phyloP scores from a whole-genome alignment of 2,329 filamentous ascomycete genomes.

The Dactylellina leptospora region DNA sequence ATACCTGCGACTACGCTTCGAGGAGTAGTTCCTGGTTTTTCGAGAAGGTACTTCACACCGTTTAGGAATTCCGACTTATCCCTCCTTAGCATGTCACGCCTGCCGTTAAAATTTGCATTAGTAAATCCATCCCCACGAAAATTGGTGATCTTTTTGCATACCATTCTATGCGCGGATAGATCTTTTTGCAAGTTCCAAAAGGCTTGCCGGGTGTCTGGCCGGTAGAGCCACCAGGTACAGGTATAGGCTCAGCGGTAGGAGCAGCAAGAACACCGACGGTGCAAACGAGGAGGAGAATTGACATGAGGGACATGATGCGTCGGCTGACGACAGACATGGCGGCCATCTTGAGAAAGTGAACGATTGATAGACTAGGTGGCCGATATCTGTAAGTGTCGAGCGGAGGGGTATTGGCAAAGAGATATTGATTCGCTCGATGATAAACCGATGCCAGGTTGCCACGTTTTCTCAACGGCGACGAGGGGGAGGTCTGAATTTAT shows the following conservation, averaged over 20 bases:
- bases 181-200: constrained; percentile 22
- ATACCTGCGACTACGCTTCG: constrained; percentile 57
- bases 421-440: constrained; percentile 44
- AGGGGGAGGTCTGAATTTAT: constrained; percentile 51
- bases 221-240: background rate
- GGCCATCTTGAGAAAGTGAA: constrained; percentile 44
- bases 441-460: constrained; percentile 53
- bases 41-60: constrained; percentile 60
- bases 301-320: constrained; percentile 33
- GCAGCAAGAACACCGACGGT: constrained; percentile 27
- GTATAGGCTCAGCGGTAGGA: no score
- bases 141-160: background rate
- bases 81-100: no score
- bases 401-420: constrained; percentile 27
- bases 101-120: no score
- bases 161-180: constrained; percentile 28
- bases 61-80: no score
- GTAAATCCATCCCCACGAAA: background rate
- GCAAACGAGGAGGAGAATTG: constrained; percentile 25
- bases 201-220: constrained; percentile 1
- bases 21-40: constrained; percentile 57
- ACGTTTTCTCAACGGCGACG: constrained; percentile 52
- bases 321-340: constrained; percentile 37
- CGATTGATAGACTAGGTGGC: constrained; percentile 15
- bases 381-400: constrained; percentile 49